Conservation (phyloP, 345 rosid species). For the Jatropha curcas region DNA sequence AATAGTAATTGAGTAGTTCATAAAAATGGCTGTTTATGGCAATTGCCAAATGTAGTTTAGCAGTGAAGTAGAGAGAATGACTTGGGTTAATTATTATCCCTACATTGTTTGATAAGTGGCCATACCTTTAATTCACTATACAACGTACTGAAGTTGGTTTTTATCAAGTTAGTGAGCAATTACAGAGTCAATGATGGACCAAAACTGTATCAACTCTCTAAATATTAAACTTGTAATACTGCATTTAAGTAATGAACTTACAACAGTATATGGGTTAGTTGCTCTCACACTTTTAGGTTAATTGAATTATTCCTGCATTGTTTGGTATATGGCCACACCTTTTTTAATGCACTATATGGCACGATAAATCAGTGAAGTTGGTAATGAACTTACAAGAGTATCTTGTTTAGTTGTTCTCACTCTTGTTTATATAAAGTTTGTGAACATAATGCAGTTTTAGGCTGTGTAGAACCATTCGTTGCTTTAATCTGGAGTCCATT, state of each 20-base stretch:
- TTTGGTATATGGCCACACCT: no score
- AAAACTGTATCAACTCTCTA: not conserved
- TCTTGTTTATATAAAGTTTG: not conserved
- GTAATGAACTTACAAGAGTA: not conserved
- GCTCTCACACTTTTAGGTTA: not conserved
- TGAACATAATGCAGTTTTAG: not conserved
- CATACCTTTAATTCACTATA: not conserved
- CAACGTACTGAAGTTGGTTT: not conserved
- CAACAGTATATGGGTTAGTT: not conserved
- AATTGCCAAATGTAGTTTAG: conserved; percentile 1
- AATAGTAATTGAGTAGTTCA: not conserved
- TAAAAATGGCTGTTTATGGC: conserved; percentile 1
- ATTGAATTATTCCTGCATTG: no score
- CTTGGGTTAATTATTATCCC: not conserved
- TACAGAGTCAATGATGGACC: not conserved
- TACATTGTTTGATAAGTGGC: conserved; percentile 8
- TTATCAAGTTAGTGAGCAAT: not conserved
- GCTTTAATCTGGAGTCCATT: not conserved
- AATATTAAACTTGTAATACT: not conserved
- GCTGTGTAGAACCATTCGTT: not conserved
- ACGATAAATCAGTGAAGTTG: no score
- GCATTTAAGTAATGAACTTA: not conserved
- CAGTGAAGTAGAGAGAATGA: not conserved
- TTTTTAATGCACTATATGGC: no score
- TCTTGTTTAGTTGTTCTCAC: not conserved